phyloP scores from a whole-genome alignment of 2,329 filamentous ascomycete genomes.

The Colletotrichum acutatum region DNA sequence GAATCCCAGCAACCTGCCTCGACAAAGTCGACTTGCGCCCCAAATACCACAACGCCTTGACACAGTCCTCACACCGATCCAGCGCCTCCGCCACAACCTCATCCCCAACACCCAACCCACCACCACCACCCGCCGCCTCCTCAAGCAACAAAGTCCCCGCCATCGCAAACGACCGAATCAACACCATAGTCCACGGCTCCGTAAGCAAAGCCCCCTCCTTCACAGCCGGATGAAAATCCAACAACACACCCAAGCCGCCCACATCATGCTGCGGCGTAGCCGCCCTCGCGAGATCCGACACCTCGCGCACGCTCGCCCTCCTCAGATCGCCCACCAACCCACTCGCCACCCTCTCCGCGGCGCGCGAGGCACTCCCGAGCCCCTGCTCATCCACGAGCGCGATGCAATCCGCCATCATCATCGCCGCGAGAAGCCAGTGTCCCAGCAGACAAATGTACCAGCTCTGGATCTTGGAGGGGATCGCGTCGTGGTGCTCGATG shows the following conservation, averaged over 20 bases:
- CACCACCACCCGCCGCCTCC: constrained; percentile 36
- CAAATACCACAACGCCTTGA: constrained; percentile 64
- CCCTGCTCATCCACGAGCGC: constrained; percentile 58
- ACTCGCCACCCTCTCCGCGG: constrained; percentile 41
- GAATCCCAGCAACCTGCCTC: constrained; percentile 52
- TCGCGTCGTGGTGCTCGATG: constrained; percentile 57
- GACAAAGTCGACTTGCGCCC: constrained; percentile 54
- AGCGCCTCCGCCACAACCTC: not conserved
- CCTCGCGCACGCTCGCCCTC: constrained; percentile 53
- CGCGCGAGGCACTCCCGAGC: constrained; percentile 41
- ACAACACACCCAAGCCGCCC: constrained; percentile 32
- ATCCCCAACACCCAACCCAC: too few relatives aligned
- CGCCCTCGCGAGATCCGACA: constrained; percentile 60
- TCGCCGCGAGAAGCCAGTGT: constrained; percentile 67
- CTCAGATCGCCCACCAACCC: constrained; percentile 53
- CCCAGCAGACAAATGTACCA: constrained; percentile 69
- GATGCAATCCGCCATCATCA: constrained; percentile 65
- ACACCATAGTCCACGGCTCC: constrained; percentile 68
- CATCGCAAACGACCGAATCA: constrained; percentile 64
- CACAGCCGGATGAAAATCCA: constrained; percentile 63
- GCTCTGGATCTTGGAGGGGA: constrained; percentile 65
- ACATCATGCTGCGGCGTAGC: constrained; percentile 46
- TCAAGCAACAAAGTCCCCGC: constrained; percentile 53
- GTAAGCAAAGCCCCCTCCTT: constrained; percentile 66
- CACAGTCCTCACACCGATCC: constrained; percentile 57